Base-by-base conservation (phyloP, 139 green algal genomes). In the Prasinococcaceae sp. region DNA sequence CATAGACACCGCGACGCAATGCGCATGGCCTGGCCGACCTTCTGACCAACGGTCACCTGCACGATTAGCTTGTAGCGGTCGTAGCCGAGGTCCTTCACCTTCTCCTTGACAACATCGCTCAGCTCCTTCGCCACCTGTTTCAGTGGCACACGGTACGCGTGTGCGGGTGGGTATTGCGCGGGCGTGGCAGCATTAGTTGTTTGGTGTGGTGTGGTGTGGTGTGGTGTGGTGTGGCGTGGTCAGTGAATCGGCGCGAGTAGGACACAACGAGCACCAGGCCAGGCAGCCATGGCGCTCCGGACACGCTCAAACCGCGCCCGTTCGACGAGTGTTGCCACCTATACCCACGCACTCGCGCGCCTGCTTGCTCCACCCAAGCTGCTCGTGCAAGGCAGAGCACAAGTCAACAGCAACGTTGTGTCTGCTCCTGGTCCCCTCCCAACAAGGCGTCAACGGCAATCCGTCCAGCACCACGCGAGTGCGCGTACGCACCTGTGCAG, bases 1-100 rank as follows among this genome's bases (percentile, higher is more conserved):
- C 84, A 94, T 25, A 94, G 60, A 66, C 84, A 93, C 0, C 80
- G 65, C 3, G 73, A 85, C n/a, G 77, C 71, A 24, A 84, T 69
- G 9, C 76, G 65, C 75, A 86, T 80, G 6, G 70, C 76, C 63
- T 92, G 83, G 1, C 79, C 81, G 37, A 68, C 74, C 55, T 88
- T 85, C 72, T 94, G 75, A 0, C 83, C 81, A 14, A 92, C 47
- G 0, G 78, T 86, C n/a, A 67, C 58, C 32, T 61, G 58, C 14
- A 85, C 77, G 19, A 88, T 55, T 17, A 87, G 64, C 65, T 89
- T 89, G 70, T 92, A 82, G 10, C 84, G 69, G 27, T 83, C 75
- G 52, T 84, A 92, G 6, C 83, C 81, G 20, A 94, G 51, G 14
- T 74, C 68, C 62, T 92, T 88, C 19, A 92, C 76, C 36, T 76